phyloP scores from a whole-genome alignment of 495 filamentous ascomycete species.

The Delitschia confertaspora region DNA sequence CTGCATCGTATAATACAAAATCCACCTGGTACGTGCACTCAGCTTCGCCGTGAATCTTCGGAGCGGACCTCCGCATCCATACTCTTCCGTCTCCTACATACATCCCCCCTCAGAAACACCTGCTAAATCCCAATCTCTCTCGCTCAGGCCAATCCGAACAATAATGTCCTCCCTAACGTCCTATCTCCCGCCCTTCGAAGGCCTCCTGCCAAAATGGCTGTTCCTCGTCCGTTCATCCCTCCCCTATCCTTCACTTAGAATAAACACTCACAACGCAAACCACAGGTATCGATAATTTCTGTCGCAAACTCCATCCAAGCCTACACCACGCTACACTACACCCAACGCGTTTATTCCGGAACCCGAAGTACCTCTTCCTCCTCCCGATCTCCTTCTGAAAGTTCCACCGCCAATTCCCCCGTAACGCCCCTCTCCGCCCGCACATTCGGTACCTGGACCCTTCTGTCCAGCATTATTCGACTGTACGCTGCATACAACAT shows the following conservation, averaged over 20 bases:
- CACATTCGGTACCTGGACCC: constrained; percentile 87
- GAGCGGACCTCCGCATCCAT: too few species aligned
- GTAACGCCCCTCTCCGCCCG: constrained; percentile 68
- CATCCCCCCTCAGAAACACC: too few species aligned
- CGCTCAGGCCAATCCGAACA: constrained; percentile 2
- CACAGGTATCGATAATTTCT: constrained; percentile 65
- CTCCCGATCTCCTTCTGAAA: constrained; percentile 33
- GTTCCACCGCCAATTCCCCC: constrained; percentile 29
- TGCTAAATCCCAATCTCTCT: too few species aligned
- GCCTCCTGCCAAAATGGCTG: constrained; percentile 59
- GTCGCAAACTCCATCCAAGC: constrained; percentile 74
- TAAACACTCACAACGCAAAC: constrained; percentile 15
- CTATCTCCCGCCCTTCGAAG: constrained; percentile 40
- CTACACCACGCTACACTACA: constrained; percentile 63
- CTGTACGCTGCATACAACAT: constrained; percentile 84
- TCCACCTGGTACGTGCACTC: too few species aligned
- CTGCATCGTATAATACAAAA: too few species aligned
- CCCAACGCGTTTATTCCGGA: constrained; percentile 63
- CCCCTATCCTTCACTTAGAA: constrained; percentile 8
- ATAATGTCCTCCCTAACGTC: constrained; percentile 8
- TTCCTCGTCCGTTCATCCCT: constrained; percentile 43
- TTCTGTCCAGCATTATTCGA: constrained; percentile 64
- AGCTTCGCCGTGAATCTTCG: too few species aligned
- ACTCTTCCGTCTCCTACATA: too few species aligned
- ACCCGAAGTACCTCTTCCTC: constrained; percentile 20